A percentile compares a stretch with the other conserved stretches of the same genome.
phyloP scores from a whole-genome alignment of 1,139 yeast species.

The Geotrichum klebahnii region DNA sequence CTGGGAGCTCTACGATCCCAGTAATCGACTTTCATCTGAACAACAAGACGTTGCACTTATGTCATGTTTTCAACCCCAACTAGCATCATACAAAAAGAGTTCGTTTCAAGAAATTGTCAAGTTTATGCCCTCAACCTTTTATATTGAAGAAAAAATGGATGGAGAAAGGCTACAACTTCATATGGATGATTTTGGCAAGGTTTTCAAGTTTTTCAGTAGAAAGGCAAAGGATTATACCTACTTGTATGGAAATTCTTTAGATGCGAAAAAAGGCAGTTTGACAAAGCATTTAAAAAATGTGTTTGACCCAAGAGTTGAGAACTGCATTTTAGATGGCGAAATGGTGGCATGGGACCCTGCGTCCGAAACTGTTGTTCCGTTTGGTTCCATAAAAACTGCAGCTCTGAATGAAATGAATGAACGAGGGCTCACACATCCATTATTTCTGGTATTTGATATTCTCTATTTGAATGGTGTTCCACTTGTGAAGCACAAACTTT shows the following conservation, averaged over 20 bases:
- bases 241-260: slow-evolving; percentile 62
- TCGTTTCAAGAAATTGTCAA: slow-evolving; percentile 50
- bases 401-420: slow-evolving; percentile 46
- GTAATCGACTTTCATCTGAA: slow-evolving; percentile 8
- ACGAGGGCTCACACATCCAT: slow-evolving; percentile 44
- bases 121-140: slow-evolving; percentile 47
- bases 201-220: slow-evolving; percentile 62
- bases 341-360: slow-evolving; percentile 82
- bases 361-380: slow-evolving; percentile 60
- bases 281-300: slow-evolving; percentile 51
- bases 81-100: slow-evolving; percentile 52
- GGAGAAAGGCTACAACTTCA: slow-evolving; percentile 87
- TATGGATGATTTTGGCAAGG: slow-evolving; percentile 41
- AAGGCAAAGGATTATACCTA: slow-evolving; percentile 68
- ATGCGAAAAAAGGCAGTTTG: slow-evolving; percentile 52
- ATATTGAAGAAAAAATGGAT: slow-evolving; percentile 86
- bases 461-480: slow-evolving; percentile 62
- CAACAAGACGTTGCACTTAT: slow-evolving; percentile 27
- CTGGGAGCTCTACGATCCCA: slow-evolving; percentile 49
- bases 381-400: slow-evolving; percentile 71
- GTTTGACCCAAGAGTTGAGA: slow-evolving; percentile 45
- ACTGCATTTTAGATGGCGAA: slow-evolving; percentile 77
- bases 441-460: slow-evolving; percentile 68
- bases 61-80: slow-evolving; percentile 63
- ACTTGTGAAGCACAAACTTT: slow-evolving; percentile 52